phyloP scores from a whole-genome alignment of 2,329 filamentous ascomycete species.

The Onygena corvina region DNA sequence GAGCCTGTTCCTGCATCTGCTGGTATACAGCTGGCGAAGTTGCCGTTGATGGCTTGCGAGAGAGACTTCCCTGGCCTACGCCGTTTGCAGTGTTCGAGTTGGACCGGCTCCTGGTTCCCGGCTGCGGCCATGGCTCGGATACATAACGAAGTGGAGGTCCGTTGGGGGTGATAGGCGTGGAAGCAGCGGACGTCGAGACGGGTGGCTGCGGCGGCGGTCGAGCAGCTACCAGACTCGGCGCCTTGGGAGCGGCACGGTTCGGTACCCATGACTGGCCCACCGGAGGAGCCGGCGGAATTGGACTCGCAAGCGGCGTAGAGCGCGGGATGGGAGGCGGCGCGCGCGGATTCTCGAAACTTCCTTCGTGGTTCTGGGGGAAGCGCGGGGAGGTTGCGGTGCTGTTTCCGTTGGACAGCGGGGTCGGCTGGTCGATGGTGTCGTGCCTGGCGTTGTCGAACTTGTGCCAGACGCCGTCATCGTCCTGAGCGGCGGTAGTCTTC shows the following conservation, averaged over 20 bases:
- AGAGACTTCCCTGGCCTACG: conserved; percentile 11
- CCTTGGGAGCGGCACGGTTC: conserved; percentile 72
- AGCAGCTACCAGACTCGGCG: conserved; percentile 42
- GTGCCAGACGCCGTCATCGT: conserved; percentile 82
- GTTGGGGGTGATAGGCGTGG: conserved; percentile 42
- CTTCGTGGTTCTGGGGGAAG: conserved; percentile 79
- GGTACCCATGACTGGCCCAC: conserved; percentile 53
- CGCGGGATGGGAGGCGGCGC: conserved; percentile 79
- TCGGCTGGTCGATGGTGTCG: conserved; percentile 40
- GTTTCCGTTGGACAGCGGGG: conserved; percentile 43
- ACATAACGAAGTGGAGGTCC: conserved; percentile 36
- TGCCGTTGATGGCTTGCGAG: conserved; percentile 27
- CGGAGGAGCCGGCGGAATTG: conserved; percentile 38
- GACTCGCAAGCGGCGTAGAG: conserved; percentile 23
- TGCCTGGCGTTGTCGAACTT: conserved; percentile 85
- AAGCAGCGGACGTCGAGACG: conserved; percentile 34
- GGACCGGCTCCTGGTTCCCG: conserved; percentile 56
- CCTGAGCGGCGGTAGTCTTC: conserved; percentile 69
- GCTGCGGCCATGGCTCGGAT: conserved; percentile 45
- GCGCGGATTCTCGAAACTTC: conserved; percentile 93
- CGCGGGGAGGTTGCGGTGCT: conserved; percentile 62
- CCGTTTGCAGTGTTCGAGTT: conserved; percentile 49
- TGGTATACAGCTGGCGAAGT: conserved; percentile 36
- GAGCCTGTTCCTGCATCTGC: conserved; percentile 73
- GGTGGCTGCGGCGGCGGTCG: conserved; percentile 35